Evolutionary conservation across 441 rosid species (phyloP).

Genomic region (Mallotus japonicus): DNA sequence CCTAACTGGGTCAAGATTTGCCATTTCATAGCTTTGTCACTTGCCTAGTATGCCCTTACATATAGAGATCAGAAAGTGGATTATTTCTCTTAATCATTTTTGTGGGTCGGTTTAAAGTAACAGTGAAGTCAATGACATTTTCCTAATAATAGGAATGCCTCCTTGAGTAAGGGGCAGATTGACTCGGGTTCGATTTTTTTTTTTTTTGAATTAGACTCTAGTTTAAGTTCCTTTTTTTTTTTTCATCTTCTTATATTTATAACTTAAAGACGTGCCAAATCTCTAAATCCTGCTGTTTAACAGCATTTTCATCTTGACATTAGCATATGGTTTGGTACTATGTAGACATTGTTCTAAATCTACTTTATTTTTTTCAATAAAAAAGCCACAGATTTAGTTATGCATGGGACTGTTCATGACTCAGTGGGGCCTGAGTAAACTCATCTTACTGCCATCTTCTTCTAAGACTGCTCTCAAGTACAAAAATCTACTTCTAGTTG

Average conservation of each 20-base stretch:
- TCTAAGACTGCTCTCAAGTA: constrained; percentile 25
- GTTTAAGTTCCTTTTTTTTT: not conserved
- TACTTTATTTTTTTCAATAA: not conserved
- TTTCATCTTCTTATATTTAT: too few relatives aligned
- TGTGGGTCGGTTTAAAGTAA: not conserved
- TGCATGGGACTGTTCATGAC: constrained; percentile 8
- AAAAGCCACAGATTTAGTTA: not conserved
- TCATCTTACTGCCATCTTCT: constrained; percentile 12
- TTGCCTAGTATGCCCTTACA: not conserved
- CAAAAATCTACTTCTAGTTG: constrained; percentile 8
- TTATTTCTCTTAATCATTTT: not conserved
- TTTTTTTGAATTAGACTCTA: not conserved
- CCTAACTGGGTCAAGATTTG: constrained; percentile 9
- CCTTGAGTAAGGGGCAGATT: too few relatives aligned
- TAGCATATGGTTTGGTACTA: constrained; percentile 1
- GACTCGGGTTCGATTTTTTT: too few relatives aligned
- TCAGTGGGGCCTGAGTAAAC: constrained; percentile 19
- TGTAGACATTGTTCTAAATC: not conserved
- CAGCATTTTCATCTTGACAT: not conserved
- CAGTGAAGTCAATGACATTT: not conserved
- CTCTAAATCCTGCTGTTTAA: too few relatives aligned
- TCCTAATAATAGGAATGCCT: not conserved
- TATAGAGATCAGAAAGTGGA: not conserved
- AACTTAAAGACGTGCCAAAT: too few relatives aligned
- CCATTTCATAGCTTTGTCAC: not conserved